phyloP scores from a whole-genome alignment of 805 yeast genomes.

The Kodamaea sagamina region DNA sequence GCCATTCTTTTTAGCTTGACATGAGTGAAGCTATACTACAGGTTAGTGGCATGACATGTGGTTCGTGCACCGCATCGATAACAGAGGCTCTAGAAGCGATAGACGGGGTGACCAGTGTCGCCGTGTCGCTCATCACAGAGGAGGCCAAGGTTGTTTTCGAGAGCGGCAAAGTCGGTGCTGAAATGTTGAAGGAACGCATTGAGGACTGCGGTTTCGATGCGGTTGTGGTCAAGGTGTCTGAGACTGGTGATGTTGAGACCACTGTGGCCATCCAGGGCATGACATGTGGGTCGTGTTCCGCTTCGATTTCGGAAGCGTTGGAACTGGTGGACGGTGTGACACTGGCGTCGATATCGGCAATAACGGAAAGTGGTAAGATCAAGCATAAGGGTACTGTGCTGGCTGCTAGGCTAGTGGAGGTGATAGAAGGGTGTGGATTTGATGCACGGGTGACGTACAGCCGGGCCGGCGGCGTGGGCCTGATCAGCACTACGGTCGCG shows the following conservation, averaged over 20 bases:
- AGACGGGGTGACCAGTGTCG: conserved; percentile 17
- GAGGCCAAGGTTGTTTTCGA: conserved; percentile 24
- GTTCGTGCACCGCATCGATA: conserved; percentile 27
- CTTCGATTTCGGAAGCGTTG: conserved; percentile 61
- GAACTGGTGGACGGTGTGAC: conserved; percentile 51
- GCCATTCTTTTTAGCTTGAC: conserved; percentile 10
- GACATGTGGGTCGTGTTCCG: conserved; percentile 89
- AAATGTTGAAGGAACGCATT: conserved; percentile 14
- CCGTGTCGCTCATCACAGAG: conserved; percentile 30
- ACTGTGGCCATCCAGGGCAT: conserved; percentile 59
- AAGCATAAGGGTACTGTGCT: conserved; percentile 43
- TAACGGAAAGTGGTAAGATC: conserved; percentile 73
- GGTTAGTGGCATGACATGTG: conserved; percentile 31
- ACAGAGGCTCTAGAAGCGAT: conserved; percentile 22
- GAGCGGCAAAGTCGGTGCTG: conserved; percentile 6
- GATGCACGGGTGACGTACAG: conserved; percentile 19
- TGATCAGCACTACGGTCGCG: conserved; percentile 10
- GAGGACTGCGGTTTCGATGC: conserved; percentile 64
- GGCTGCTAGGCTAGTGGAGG: conserved; percentile 43
- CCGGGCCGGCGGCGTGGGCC: neutral
- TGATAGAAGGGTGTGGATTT: conserved; percentile 63
- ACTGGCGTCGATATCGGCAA: conserved; percentile 62
- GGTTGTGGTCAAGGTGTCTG: conserved; percentile 5
- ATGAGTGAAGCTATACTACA: conserved; percentile 14
- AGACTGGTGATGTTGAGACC: conserved; percentile 7